A percentile compares a stretch with the other conserved stretches of the same genome.
These are phyloP conservation scores for Papilionanthe hybrid DNA, from an alignment of 116 monocot species.

Conservation along the genomic window DNA sequence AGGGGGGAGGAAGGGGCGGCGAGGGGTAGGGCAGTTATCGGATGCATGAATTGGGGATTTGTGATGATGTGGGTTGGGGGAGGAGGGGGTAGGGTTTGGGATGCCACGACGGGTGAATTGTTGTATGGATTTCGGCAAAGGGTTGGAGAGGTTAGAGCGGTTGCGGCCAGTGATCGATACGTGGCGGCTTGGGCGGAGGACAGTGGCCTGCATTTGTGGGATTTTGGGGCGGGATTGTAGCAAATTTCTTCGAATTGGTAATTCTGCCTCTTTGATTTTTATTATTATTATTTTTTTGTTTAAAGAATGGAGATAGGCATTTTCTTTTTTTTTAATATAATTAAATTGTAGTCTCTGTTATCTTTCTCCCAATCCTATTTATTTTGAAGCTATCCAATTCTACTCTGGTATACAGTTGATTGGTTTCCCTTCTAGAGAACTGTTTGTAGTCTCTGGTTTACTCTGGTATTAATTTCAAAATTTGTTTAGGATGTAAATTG, in stretches of 20 bases:
- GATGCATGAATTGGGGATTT: conserved; percentile 74
- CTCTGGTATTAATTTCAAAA: no score
- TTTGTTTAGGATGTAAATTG: no score
- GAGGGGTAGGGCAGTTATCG: not conserved
- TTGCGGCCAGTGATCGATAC: conserved; percentile 35
- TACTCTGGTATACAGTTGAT: no score
- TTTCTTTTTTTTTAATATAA: not conserved
- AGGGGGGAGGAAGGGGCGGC: not conserved
- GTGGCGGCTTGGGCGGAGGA: conserved; percentile 46
- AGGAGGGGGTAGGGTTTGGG: conserved; percentile 44
- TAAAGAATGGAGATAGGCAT: not conserved
- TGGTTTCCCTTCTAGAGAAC: no score
- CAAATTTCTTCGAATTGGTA: no score
- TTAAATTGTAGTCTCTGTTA: not conserved
- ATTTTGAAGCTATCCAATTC: not conserved
- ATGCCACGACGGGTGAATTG: conserved; percentile 36
- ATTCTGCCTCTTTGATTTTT: no score
- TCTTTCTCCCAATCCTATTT: not conserved
- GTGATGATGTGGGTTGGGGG: conserved; percentile 29
- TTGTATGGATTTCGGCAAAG: conserved; percentile 61
- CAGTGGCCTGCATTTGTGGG: conserved; percentile 59
- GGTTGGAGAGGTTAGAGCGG: conserved; percentile 8
- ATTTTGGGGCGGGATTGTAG: conserved; percentile 20
- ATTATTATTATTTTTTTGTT: no score
- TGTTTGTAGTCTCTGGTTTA: no score